These are phyloP conservation scores for Phytophthora cryptogea DNA, from an alignment of 352 stramenopile genomes.

Conservation along the genomic window DNA sequence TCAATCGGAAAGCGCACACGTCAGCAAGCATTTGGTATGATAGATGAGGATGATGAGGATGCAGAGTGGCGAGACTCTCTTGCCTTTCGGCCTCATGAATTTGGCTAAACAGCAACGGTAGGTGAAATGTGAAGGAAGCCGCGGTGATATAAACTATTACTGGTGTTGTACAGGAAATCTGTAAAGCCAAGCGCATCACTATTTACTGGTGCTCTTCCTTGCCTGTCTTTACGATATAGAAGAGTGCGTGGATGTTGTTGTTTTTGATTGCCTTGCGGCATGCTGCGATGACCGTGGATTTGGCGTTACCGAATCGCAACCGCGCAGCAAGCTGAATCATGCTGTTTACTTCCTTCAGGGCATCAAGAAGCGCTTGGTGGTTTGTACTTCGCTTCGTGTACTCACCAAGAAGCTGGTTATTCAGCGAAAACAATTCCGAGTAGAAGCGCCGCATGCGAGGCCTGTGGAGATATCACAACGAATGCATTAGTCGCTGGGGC, in stretches of 20 bases:
- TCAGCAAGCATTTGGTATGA: constrained; percentile 31
- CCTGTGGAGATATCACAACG: constrained; percentile 31
- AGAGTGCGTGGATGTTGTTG: constrained; percentile 88
- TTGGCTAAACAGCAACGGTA: constrained; percentile 13
- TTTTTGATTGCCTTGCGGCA: constrained; percentile 91
- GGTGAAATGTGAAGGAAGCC: neutral
- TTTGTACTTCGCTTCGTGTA: constrained; percentile 94
- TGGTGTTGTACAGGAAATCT: constrained; percentile 3
- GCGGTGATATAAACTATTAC: constrained; percentile 12
- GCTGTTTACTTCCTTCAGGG: constrained; percentile 92
- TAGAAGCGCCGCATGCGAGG: constrained; percentile 86
- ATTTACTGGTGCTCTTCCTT: constrained; percentile 78
- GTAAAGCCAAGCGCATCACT: neutral
- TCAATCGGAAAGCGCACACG: constrained; percentile 33
- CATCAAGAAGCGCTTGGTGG: constrained; percentile 88
- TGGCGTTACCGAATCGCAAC: constrained; percentile 85
- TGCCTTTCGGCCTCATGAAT: constrained; percentile 27
- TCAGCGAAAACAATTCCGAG: constrained; percentile 91
- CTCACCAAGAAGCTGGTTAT: constrained; percentile 91
- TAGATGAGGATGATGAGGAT: constrained; percentile 41
- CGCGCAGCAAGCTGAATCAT: constrained; percentile 92
- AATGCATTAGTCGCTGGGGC: constrained; percentile 4
- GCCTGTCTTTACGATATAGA: constrained; percentile 87
- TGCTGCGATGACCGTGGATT: constrained; percentile 81
- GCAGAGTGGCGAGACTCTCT: constrained; percentile 38